These are phyloP conservation scores for Solanum chacoense DNA, from an alignment of 305 asterid species.

Conservation along the genomic window DNA sequence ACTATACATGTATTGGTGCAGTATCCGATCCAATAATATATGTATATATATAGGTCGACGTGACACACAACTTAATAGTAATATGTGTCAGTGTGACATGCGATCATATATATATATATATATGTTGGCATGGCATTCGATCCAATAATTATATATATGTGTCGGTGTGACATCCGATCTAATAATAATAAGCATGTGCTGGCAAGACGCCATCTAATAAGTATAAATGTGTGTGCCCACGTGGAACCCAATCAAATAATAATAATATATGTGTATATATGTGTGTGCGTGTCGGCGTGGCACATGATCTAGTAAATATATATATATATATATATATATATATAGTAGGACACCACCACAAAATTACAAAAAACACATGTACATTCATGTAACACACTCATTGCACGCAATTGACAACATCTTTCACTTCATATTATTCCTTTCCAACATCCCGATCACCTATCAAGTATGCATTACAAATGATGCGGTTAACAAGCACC, in stretches of 20 bases:
- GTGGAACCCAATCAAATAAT: no score
- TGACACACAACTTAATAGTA: neutral
- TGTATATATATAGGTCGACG: neutral
- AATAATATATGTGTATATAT: no score
- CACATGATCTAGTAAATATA: neutral
- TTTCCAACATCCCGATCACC: neutral
- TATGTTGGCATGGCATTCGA: no score
- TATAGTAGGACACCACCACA: no score
- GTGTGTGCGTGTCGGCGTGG: neutral
- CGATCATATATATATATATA: no score
- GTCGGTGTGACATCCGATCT: no score
- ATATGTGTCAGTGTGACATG: neutral
- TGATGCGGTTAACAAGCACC: neutral
- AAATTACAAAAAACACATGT: neutral
- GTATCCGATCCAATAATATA: neutral
- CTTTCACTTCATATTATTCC: neutral
- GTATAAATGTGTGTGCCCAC: no score
- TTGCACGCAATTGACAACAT: neutral
- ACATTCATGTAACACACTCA: neutral
- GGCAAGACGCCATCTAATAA: no score
- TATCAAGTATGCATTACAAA: neutral
- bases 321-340: no score
- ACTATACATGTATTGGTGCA: neutral
- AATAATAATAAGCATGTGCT: no score
- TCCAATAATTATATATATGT: no score